Base-by-base conservation (phyloP, 2,329 filamentous ascomycete species). In the Colletotrichum sp. region DNA sequence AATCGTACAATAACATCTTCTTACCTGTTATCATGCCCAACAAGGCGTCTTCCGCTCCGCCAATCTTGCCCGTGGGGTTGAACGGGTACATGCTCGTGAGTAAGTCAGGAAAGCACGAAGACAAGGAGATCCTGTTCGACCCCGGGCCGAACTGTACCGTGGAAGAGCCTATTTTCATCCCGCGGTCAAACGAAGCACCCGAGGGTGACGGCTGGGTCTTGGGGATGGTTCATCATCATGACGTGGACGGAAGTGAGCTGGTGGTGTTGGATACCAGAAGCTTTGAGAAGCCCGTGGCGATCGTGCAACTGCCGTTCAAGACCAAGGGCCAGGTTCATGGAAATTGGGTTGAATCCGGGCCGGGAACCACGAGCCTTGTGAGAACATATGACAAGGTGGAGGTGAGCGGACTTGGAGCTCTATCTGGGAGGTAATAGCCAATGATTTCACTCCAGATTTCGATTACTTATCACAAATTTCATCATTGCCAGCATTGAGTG, bases 91-190 rank as follows among this genome's bases (percentile, higher is more conserved):
- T 57, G 8, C 30, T 63, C 12, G 55, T 64, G 13, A 36, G 63
- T n/a, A 34, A 59, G 28, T 28, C 60, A 59, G 43, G 55, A 21
- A 8, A 14, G 18, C 26, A 30, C 9, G n/a, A 14, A 7, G 71
- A 3, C 10, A 61, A 64, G n/a, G n/a, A 32, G 9, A 36, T 30
- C 16, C 36, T 48, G 7, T 70, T 59, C 12, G 28, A 32, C 7
- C 39, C 66, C n/a, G 66, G 71, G 13, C 21, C 81, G 18, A 52
- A 39, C 65, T 70, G 82, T 36, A 81, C 84, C 6, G 84, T 87
- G 32, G 86, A 88, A 78, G 87, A 88, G 70, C 86, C 86, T 0
- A 82, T 86, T 0, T 88, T 88, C 39, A 82, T 88, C 9, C 86
- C 86, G 0, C 79, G 83, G 14, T 74, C 79, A 1, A 79, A 80